phyloP scores from a whole-genome alignment of 2,329 filamentous ascomycete genomes.

The Phialophora expanda region DNA sequence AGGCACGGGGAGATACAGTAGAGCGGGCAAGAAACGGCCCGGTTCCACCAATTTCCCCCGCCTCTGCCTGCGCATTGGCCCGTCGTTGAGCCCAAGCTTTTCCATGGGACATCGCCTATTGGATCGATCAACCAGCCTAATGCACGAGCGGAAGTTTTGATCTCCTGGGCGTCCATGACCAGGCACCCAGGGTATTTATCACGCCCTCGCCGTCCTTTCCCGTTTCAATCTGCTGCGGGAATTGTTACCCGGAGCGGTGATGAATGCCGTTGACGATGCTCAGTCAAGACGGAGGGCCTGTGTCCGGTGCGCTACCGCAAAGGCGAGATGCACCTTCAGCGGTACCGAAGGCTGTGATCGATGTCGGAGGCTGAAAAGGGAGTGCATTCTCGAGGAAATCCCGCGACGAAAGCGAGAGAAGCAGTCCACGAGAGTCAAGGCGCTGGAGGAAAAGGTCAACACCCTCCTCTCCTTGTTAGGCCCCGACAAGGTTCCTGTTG shows the following conservation, averaged over 20 bases:
- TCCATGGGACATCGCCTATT: neutral
- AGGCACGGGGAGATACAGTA: neutral
- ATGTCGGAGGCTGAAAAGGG: slow-evolving; percentile 19
- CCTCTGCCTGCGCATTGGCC: neutral
- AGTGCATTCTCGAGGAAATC: slow-evolving; percentile 19
- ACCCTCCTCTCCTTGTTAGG: slow-evolving; percentile 12
- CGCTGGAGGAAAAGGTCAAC: slow-evolving; percentile 25
- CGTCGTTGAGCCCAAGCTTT: neutral
- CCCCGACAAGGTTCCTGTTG: slow-evolving; percentile 2
- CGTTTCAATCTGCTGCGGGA: neutral
- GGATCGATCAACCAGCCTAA: neutral
- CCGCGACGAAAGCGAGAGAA: slow-evolving; percentile 19
- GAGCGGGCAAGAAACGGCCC: neutral
- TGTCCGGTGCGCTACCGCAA: slow-evolving; percentile 17
- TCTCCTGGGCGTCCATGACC: neutral
- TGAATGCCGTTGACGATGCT: slow-evolving; percentile 15
- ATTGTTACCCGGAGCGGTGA: slow-evolving; percentile 4
- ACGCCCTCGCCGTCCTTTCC: slow-evolving; percentile 3
- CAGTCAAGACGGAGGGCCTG: slow-evolving; percentile 15
- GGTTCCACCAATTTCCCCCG: neutral
- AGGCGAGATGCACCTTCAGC: slow-evolving; percentile 24
- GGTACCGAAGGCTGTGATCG: slow-evolving; percentile 12
- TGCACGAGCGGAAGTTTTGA: neutral
- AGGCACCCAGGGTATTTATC: neutral
- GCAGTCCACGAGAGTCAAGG: slow-evolving; percentile 20